Base-by-base conservation (phyloP, 108 stramenopile genomes). In the Skeletonema costatum region DNA sequence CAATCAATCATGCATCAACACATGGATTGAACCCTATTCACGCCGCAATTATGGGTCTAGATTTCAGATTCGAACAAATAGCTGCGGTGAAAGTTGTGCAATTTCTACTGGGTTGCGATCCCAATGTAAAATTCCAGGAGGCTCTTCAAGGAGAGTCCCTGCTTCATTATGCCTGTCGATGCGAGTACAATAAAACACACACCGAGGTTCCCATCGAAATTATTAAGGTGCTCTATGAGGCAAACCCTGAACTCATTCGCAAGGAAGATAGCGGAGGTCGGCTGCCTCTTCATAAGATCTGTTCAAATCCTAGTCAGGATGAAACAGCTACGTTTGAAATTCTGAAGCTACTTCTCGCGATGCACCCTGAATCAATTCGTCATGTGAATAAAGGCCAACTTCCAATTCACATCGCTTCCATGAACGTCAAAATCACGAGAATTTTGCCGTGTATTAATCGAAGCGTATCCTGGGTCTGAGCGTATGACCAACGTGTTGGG, bases 391-490 rank as follows among this genome's bases (percentile, higher is more conserved):
- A 17, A 5, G 66, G 66, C 46, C 7, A 17, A 10, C 66, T 67
- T 11, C 66, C 66, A 67, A 21, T 68, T 68, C 66, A 68, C 32
- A 13, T 2, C 4, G 46, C 66, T 25, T 25, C 30, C 14, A 58
- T 59, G 2, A n/a, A 32, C n/a, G 32, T 31, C 50, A 59, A 41
- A 11, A 41, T 50, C 29, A 2, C 17, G 0, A 0, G 48, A 50
- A 3, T 50, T 50, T 50, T 50, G n/a, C 1, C n/a, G 48, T 12
- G 5, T 50, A 5, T 19, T 50, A 3, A 50, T 50, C 48, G 48
- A 50, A 50, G 44, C 69, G 2, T 36, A 59, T 38, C 56, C 70
- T 19, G 70, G 48, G 58, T 70, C 69, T 4, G 30, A 50, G 69
- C 11, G 69, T 12, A 59, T 30, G 46, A 13, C 13, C 13, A 48